These are phyloP conservation scores for Coemansia umbellata DNA, from an alignment of 192 early-diverging fungal species.

Conservation along the genomic window DNA sequence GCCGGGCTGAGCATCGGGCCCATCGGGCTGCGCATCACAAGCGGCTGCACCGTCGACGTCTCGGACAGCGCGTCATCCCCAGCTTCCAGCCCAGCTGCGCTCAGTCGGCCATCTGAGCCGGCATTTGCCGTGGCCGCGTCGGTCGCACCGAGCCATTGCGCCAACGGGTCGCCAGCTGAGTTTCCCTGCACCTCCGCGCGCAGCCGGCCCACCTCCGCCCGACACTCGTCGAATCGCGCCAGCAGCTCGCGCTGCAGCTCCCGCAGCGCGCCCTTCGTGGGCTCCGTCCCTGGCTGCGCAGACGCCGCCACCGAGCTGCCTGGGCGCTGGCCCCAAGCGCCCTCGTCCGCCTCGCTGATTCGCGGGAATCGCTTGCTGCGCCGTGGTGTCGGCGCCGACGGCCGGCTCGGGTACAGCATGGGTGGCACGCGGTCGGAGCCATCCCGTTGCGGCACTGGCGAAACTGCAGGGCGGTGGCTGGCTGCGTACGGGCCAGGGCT, in stretches of 20 bases:
- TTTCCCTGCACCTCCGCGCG: constrained; percentile 34
- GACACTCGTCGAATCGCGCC: constrained; percentile 29
- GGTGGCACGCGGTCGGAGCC: background rate
- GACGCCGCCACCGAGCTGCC: background rate
- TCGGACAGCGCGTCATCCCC: constrained; percentile 27
- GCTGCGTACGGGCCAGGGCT: too few relatives aligned
- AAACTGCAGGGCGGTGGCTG: too few relatives aligned
- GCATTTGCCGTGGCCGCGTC: background rate
- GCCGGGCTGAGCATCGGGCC: constrained; percentile 24
- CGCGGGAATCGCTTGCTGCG: constrained; percentile 14
- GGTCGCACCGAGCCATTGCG: too few relatives aligned
- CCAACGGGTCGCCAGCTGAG: too few relatives aligned
- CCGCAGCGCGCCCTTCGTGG: constrained; percentile 17
- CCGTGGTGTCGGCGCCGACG: constrained; percentile 41
- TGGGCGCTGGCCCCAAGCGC: too few relatives aligned
- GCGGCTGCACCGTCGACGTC: too few relatives aligned
- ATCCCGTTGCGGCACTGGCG: too few relatives aligned
- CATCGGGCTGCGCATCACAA: constrained; percentile 28
- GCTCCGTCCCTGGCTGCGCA: too few relatives aligned
- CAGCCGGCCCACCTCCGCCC: constrained; percentile 28
- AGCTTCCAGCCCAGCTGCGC: background rate
- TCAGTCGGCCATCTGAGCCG: background rate
- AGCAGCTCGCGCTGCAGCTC: constrained; percentile 28
- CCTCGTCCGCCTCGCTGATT: background rate
- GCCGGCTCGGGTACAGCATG: background rate